Base-by-base conservation (phyloP, 306 rosid genomes). In the Ammopiptanthus mongolicus region DNA sequence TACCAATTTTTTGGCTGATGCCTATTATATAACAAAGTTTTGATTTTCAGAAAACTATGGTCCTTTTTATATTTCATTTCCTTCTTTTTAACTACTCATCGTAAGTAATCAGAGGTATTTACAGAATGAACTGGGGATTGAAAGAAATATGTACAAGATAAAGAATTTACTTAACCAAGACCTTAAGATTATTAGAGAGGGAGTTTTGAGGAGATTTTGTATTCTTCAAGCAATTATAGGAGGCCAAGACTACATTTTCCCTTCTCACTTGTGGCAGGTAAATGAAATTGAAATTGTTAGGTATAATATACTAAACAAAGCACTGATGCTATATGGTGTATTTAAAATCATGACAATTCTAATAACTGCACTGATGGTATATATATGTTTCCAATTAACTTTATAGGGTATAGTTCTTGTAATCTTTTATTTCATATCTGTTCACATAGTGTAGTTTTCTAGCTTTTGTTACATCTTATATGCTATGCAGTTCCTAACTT, bases 381-480 rank as follows among this genome's bases (percentile, higher is more conserved):
- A 65, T 65, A 57, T 39, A 4, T 12, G 53, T 17, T 73, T 74
- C 52, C 7, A 14, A 6, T 73, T 65, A 25, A 56, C 19, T 37
- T 51, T 51, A 3, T 62, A n/a, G 4, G 41, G 29, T 47, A 25
- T 5, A 36, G n/a, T 36, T 74, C 17, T 48, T 53, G 55, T 44
- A n/a, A 56, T 76, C 15, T 21, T 53, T 31, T 17, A 22, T 48
- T 21, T 15, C 68, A 13, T 33, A 73, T 73, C 29, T 37, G 23
- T 31, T 69, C 39, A 17, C 19, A 44, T 47, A 13, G 11, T 19
- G 12, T 28, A 46, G 42, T 73, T 51, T 65, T 72, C 3, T 42
- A 14, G 48, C 64, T 71, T 31, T 65, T 48, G 36, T 61, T 57
- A 67, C 63, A 68, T 65, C 44, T 65, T 47, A 29, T 56, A 47